Evolutionary conservation across 2,329 filamentous ascomycete genomes (phyloP), one percentile per base, ranked within the genome.

Genomic region (Beauveria asiatica): DNA sequence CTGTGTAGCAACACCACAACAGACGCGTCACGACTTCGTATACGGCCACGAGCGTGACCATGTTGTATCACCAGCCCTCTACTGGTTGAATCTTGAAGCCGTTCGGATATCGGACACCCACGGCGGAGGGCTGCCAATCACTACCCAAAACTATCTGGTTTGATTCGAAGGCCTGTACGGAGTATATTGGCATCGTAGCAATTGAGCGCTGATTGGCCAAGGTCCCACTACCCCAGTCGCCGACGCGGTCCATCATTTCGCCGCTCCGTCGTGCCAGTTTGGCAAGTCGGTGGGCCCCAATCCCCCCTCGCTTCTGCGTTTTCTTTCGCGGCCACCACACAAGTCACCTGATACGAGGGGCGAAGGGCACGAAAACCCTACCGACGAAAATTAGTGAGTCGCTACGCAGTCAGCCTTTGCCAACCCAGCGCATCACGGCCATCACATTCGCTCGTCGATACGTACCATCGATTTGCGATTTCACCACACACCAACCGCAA

Each of bases 401-500:
- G 55, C 59, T 59, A 56, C 56, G 42, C 57, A 52, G 56, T 48
- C 42, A 57, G 52, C 37, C 51, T 33, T 52, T 54, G 44, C 53
- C 69, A 72, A 70, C 70, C 68, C 68, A 67, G 70, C 68, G 70
- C 49, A 53, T 46, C 64, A 65, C 64, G 61, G 58, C 55, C 59
- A 62, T 54, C 67, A 72, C 68, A 72, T 74, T 76, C 74, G 74
- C 70, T 71, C 69, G 72, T 74, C 75, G 74, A 76, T 68, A 67
- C 68, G 65, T 66, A 60, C 57, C 70, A 72, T 74, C 73, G 75
- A 76, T 71, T 70, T 75, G 76, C 75, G 73, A 76, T 75, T 73
- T 69, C 70, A 69, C 70, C 70, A 71, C 70, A 60, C 69, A 67
- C 72, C 71, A 70, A 78, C 74, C 78, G 76, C 75, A 76, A 81